Conservation (phyloP, 2,329 filamentous ascomycete species). For the Aspergillus phoenicis region DNA sequence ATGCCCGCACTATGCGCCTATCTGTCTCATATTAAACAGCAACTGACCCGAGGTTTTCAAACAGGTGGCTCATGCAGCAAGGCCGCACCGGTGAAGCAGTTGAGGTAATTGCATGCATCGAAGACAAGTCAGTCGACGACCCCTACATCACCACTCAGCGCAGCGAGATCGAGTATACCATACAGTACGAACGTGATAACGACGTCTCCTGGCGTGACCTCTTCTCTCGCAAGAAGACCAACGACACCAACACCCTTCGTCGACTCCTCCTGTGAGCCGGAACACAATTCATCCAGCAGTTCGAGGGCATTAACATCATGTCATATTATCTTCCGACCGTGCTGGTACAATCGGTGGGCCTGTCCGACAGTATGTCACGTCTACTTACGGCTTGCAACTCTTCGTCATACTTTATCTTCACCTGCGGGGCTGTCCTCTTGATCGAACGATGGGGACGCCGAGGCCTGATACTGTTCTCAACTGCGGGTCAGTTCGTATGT, state of each 20-base stretch:
- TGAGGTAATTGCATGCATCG: constrained; percentile 53
- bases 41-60: not conserved
- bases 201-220: constrained; percentile 55
- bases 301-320: constrained; percentile 44
- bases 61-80: constrained; percentile 48
- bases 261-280: constrained; percentile 57
- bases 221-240: constrained; percentile 48
- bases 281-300: constrained; percentile 56
- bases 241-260: constrained; percentile 53
- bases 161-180: constrained; percentile 52
- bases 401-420: constrained; percentile 53
- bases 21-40: no score
- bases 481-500: constrained; percentile 54
- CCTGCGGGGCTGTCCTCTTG: constrained; percentile 49
- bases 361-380: constrained; percentile 54
- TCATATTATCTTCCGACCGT: constrained; percentile 61
- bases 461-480: constrained; percentile 59
- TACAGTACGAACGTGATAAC: constrained; percentile 54
- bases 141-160: constrained; percentile 49
- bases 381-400: constrained; percentile 60
- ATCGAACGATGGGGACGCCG: constrained; percentile 58
- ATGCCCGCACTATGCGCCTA: no score
- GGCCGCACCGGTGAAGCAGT: constrained; percentile 51
- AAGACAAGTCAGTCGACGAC: constrained; percentile 48
- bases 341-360: constrained; percentile 59